Evolutionary conservation across 1,139 yeast species (phyloP), one percentile per base, ranked within the genome.

Genomic region (Hansenula sp.): DNA sequence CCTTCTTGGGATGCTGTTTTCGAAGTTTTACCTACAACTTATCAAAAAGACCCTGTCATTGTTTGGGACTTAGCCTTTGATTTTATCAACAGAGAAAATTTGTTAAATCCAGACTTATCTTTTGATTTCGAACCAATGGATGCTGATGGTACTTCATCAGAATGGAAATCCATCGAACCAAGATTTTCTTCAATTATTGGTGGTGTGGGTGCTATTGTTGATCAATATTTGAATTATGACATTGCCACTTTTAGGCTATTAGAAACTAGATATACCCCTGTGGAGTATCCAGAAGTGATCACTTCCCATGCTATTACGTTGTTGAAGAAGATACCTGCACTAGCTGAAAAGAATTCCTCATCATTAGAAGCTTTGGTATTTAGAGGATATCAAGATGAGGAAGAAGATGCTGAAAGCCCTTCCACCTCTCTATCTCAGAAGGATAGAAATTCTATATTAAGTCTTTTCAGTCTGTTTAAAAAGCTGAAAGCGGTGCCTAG

Each of bases 1-100:
- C 99, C 99, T 2, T 73, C 84, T 27, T 89, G 96, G 96, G 76
- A 78, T 18, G 87, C 86, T 5, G 84, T 86, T 3, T 68, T 73
- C 45, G 93, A 84, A 49, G 73, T 77, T 7, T 58, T 87, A 10
- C 78, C 83, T 0, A 57, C 61, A 8, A 62, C 84, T 10, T 63
- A 70, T 12, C 68, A 65, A 12, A 72, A 71, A 41, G 68, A 76
- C 43, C 71, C 74, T 6, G 63, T 63, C 0, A 48, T 68, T 7
- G 70, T 87, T 1, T 91, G 96, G 96, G 59, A 70, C 0, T 58
- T 77, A 19, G 65, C 80, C 0, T 62, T 61, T 41, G 59, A 62
- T 6, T 75, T 84, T 54, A 50, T 70, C 10, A 50, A 43, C 6
- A 11, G 28, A 44, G 13, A 35, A 36, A 5, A 17, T 39, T 3